These are phyloP conservation scores for Senecio squalidus DNA, from an alignment of 140 eudicot genomes.

Conservation along the genomic window DNA sequence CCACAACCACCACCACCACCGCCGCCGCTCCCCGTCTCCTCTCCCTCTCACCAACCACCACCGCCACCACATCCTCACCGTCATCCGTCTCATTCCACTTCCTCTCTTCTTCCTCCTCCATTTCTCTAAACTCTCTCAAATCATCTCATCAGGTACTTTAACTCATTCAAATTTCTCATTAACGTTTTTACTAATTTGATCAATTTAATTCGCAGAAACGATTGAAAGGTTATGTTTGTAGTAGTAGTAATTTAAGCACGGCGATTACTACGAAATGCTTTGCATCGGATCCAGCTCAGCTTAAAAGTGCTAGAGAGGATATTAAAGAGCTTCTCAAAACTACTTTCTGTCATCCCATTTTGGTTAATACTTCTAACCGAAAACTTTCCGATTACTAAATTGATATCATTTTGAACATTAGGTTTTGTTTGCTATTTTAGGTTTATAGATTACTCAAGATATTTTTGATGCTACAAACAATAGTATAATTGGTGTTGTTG, in stretches of 20 bases:
- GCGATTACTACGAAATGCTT: slow-evolving; percentile 44
- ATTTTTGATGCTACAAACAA: no score
- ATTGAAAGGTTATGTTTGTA: slow-evolving; percentile 4
- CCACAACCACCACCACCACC: slow-evolving; percentile 35
- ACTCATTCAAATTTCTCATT: slow-evolving; percentile 11
- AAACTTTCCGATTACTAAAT: background rate
- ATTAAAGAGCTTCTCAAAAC: slow-evolving; percentile 64
- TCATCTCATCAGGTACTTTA: slow-evolving; percentile 39
- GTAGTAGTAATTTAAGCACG: slow-evolving; percentile 32
- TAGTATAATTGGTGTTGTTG: no score
- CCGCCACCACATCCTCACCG: slow-evolving; percentile 27
- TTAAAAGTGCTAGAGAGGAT: slow-evolving; percentile 80
- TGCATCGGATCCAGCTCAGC: slow-evolving; percentile 63
- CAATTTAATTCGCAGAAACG: slow-evolving; percentile 22
- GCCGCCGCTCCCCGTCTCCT: slow-evolving; percentile 38
- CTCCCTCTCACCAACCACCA: slow-evolving; percentile 19
- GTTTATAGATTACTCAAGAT: no score
- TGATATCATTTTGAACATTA: background rate
- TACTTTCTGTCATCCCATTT: slow-evolving; percentile 75
- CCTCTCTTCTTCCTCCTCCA: slow-evolving; percentile 33
- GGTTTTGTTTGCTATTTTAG: background rate
- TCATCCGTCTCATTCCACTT: slow-evolving; percentile 25
- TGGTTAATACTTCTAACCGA: slow-evolving; percentile 35
- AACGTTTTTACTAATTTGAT: background rate
- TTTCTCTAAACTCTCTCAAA: slow-evolving; percentile 40